phyloP scores from a whole-genome alignment of 495 filamentous ascomycete genomes.

The Physcia stellaris region DNA sequence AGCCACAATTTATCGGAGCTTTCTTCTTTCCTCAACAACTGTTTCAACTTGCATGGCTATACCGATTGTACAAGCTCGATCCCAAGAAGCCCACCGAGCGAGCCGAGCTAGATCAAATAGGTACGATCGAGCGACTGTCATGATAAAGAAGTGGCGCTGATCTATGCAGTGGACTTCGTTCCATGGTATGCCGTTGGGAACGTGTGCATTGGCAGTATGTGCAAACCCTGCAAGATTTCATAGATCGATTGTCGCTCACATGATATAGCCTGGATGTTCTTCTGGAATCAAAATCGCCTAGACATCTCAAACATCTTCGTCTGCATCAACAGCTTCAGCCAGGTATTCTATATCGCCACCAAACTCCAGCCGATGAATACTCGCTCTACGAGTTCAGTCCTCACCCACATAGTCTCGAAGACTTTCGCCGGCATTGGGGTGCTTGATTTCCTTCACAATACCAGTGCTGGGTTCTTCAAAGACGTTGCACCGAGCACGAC shows the following conservation, averaged over 20 bases:
- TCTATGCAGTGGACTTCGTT: slow-evolving; percentile 26
- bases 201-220: slow-evolving; percentile 34
- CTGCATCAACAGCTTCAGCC: slow-evolving; percentile 32
- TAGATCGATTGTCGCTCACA: not conserved
- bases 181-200: slow-evolving; percentile 36
- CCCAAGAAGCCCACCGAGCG: slow-evolving; percentile 17
- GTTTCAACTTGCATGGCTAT: slow-evolving; percentile 37
- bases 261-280: slow-evolving; percentile 41
- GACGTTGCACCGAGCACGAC: slow-evolving; percentile 23
- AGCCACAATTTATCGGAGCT: slow-evolving; percentile 37
- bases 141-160: slow-evolving; percentile 4
- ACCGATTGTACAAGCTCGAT: slow-evolving; percentile 30
- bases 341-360: slow-evolving; percentile 33
- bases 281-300: slow-evolving; percentile 34
- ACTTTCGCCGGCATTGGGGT: slow-evolving; percentile 41
- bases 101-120: slow-evolving; percentile 19
- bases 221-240: not conserved
- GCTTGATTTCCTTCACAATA: slow-evolving; percentile 38
- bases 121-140: not conserved
- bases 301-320: slow-evolving; percentile 35
- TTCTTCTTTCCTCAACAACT: slow-evolving; percentile 43
- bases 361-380: slow-evolving; percentile 31
- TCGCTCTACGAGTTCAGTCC: slow-evolving; percentile 25
- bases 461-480: slow-evolving; percentile 33
- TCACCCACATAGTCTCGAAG: slow-evolving; percentile 37